Conservation (phyloP, 805 yeast genomes). For the Wickerhamiella shivajii region DNA sequence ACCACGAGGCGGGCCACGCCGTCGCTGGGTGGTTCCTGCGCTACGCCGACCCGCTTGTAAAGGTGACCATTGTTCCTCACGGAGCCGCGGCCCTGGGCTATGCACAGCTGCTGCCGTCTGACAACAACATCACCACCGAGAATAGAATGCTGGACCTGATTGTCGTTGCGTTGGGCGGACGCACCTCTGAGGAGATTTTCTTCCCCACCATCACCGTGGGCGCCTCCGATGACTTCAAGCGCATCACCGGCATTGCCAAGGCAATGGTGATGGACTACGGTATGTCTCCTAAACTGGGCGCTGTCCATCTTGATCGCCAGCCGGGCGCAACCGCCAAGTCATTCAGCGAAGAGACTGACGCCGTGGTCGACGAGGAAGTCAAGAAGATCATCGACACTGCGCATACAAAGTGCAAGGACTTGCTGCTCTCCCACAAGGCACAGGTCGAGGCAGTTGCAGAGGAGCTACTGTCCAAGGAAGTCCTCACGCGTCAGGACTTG, state of each 20-base stretch:
- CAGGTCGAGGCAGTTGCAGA: slow-evolving; percentile 62
- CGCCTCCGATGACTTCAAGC: slow-evolving; percentile 84
- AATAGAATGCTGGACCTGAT: slow-evolving; percentile 70
- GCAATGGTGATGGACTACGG: slow-evolving; percentile 82
- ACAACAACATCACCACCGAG: slow-evolving; percentile 61
- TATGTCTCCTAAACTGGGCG: slow-evolving; percentile 73
- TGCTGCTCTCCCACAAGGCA: slow-evolving; percentile 43
- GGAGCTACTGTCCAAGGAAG: slow-evolving; percentile 56
- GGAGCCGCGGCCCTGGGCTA: slow-evolving; percentile 94
- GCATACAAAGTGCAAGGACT: slow-evolving; percentile 40
- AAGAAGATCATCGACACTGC: slow-evolving; percentile 52
- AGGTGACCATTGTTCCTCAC: slow-evolving; percentile 88
- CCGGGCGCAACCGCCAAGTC: slow-evolving; percentile 43
- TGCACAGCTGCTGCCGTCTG: slow-evolving; percentile 88
- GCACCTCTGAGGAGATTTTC: slow-evolving; percentile 82
- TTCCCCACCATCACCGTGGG: slow-evolving; percentile 82
- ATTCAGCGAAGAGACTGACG: slow-evolving; percentile 60
- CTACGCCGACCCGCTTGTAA: slow-evolving; percentile 79
- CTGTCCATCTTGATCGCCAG: slow-evolving; percentile 35
- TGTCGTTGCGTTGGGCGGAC: slow-evolving; percentile 90
- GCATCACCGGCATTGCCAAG: slow-evolving; percentile 77
- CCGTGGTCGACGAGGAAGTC: slow-evolving; percentile 53
- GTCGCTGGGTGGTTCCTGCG: slow-evolving; percentile 86
- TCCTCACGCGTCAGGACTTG: slow-evolving; percentile 72
- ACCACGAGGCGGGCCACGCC: slow-evolving; percentile 96